phyloP scores from a whole-genome alignment of 2,329 filamentous ascomycete genomes.

The Ophiostoma ulmi region DNA sequence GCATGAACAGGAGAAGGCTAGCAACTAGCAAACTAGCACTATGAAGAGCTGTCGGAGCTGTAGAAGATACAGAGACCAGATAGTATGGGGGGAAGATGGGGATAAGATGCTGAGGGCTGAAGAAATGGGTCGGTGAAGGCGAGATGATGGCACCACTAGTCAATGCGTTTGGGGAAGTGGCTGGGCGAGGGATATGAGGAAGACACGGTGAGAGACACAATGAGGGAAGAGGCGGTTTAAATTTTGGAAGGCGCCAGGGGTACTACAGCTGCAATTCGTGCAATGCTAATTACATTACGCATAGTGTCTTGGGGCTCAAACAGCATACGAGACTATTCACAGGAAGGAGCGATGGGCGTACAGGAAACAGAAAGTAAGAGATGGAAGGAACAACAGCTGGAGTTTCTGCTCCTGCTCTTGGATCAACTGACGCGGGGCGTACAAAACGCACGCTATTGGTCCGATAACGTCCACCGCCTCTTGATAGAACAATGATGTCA shows the following conservation, averaged over 20 bases:
- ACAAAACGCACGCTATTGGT: background rate
- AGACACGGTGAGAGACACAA: background rate
- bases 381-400: slow-evolving; percentile 9
- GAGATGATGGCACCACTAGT: slow-evolving; percentile 12
- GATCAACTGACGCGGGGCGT: slow-evolving; percentile 6
- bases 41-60: background rate
- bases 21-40: background rate
- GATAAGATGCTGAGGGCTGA: background rate
- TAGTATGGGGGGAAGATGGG: background rate
- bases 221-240: background rate
- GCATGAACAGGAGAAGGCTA: background rate
- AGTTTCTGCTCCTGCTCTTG: background rate
- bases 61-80: background rate
- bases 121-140: slow-evolving; percentile 4
- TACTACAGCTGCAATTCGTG: background rate
- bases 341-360: background rate
- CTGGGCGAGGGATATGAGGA: background rate
- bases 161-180: background rate
- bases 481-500: slow-evolving; percentile 1
- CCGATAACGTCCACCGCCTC: slow-evolving; percentile 13
- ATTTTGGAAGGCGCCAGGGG: background rate
- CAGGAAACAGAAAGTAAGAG: background rate
- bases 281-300: background rate
- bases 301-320: background rate
- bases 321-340: background rate